Percentiles rank a stretch among this genome's conserved stretches.
Evolutionary conservation across 2,329 filamentous ascomycete species (phyloP).

Genomic region (Escovopsis sp.): DNA sequence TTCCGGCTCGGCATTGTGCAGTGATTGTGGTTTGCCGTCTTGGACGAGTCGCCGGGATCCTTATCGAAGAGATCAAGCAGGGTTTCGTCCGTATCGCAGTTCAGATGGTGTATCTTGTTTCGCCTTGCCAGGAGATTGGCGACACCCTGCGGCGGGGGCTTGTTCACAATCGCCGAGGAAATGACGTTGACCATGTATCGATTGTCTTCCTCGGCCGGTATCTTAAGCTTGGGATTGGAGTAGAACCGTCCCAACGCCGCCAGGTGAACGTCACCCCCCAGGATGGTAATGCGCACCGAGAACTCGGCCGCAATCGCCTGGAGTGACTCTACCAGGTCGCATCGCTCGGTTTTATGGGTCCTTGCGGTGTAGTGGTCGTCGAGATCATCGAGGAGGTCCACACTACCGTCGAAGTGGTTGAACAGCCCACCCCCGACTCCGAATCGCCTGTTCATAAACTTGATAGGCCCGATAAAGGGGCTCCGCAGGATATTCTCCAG

Average conservation of each 20-base stretch:
- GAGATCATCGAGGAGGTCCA: constrained; percentile 82
- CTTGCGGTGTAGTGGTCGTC: constrained; percentile 93
- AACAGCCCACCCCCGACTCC: constrained; percentile 74
- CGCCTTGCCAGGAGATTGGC: constrained; percentile 81
- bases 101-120: constrained; percentile 65
- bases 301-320: constrained; percentile 75
- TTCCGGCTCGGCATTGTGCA: constrained; percentile 89
- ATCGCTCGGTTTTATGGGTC: constrained; percentile 82
- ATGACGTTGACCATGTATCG: constrained; percentile 93
- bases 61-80: constrained; percentile 85
- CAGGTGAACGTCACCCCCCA: constrained; percentile 88
- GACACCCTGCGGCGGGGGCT: constrained; percentile 73
- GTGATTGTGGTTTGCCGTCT: constrained; percentile 61
- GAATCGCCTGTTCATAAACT: constrained; percentile 80
- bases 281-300: constrained; percentile 78
- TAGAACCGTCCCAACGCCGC: constrained; percentile 91
- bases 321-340: constrained; percentile 61
- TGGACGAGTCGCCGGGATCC: constrained; percentile 65
- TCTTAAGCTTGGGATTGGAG: constrained; percentile 65
- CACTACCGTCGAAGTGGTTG: constrained; percentile 86
- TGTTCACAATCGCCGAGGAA: constrained; percentile 91
- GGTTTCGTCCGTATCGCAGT: constrained; percentile 71
- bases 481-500: constrained; percentile 83
- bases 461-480: constrained; percentile 75
- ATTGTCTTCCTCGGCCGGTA: constrained; percentile 69